Evolutionary conservation across 2,329 filamentous ascomycete species (phyloP), one percentile per base, ranked within the genome.

Genomic region (Aureobasidium sp.): DNA sequence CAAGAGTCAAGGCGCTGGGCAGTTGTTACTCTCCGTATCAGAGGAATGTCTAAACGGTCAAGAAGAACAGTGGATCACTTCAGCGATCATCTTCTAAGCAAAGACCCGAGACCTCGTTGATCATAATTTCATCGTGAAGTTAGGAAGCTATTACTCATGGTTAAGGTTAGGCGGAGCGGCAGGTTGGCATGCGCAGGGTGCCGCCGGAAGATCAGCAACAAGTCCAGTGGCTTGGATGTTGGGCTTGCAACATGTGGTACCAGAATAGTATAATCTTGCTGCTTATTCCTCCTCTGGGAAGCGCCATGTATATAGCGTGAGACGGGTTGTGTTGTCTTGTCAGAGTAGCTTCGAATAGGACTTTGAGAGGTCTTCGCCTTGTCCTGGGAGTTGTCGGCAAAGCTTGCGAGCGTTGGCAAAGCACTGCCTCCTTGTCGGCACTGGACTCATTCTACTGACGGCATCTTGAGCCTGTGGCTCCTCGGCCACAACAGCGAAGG

Each of bases 191-290:
- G 45, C 45, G 44, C 33, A 50, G 45, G 57, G 39, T 31, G 33
- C 29, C 33, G 33, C 15, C 45, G 35, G 45, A 50, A 50, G 42
- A 59, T 47, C 53, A 57, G 29, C 53, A 57, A 45, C 53, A 37
- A 15, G 53, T 45, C 53, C 53, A 29, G 54, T 48, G 54, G 54
- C 54, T 47, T 58, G 54, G 54, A 45, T 22, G 37, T 57, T 57
- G 44, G 56, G 56, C 29, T 49, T 37, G 39, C 35, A 48, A 22
- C 44, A 50, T 42, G 44, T 60, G 22, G 35, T 60, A 49, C 57
- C 22, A 50, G 24, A 60, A 40, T 33, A 60, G 54, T 33, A 47
- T 48, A 15, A 50, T 60, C 40, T 29, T 33, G 57, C 57, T 60
- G 57, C 57, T 60, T 33, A 60, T 60, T 60, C 57, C 45, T 40